Conservation (phyloP, 345 rosid genomes). For the Corchorus olitorius region DNA sequence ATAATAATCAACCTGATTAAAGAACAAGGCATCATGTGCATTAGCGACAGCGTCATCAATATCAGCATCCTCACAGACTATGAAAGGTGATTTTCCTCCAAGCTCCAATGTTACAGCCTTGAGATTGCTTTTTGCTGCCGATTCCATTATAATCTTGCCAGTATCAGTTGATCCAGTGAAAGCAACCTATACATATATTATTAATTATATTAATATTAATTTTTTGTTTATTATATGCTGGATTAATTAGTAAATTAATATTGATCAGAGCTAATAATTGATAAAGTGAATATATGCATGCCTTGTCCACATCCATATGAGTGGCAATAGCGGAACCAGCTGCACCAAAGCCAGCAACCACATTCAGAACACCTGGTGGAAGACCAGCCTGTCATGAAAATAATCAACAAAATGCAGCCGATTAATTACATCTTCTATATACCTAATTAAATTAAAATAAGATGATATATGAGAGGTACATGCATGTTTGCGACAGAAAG, state of each 20-base stretch:
- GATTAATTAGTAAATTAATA: too few relatives aligned
- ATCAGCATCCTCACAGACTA: conserved; percentile 90
- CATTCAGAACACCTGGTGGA: conserved; percentile 80
- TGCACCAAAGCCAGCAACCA: conserved; percentile 84
- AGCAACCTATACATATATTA: conserved; percentile 57
- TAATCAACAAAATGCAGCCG: too few relatives aligned
- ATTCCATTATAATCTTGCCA: conserved; percentile 66
- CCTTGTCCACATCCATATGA: conserved; percentile 94
- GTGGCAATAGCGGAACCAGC: conserved; percentile 88
- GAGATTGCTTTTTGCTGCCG: conserved; percentile 91
- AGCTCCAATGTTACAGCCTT: conserved; percentile 94
- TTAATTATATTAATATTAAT: too few relatives aligned
- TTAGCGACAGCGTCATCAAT: conserved; percentile 83
- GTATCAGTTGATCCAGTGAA: conserved; percentile 91
- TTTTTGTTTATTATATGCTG: too few relatives aligned
- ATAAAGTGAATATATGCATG: too few relatives aligned
- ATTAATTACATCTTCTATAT: too few relatives aligned
- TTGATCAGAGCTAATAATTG: background rate
- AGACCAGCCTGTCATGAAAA: conserved; percentile 70
- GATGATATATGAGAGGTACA: too few relatives aligned
- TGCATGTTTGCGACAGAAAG: too few relatives aligned
- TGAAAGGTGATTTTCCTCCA: conserved; percentile 96
- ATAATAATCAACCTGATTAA: conserved; percentile 65
- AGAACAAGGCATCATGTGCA: conserved; percentile 92
- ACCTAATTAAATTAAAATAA: too few relatives aligned